Conservation (phyloP, 768 basidiomycete genomes). For the Phlegmacium glaucopus region DNA sequence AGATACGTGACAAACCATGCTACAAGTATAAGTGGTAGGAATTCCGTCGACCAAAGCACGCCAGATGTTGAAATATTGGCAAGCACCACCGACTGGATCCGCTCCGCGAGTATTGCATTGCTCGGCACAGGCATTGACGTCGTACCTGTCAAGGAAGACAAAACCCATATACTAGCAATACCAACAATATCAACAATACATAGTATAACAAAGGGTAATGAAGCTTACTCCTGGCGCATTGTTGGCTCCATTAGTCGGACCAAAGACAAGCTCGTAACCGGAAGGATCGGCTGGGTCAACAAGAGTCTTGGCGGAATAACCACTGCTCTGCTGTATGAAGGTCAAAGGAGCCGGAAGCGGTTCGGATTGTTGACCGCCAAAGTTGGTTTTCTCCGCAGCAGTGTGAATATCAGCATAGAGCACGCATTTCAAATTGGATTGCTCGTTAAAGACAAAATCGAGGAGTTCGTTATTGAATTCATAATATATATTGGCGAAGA, state of each 20-base stretch:
- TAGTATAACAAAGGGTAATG: not conserved
- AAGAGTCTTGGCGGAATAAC: constrained; percentile 34
- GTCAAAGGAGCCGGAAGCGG: constrained; percentile 32
- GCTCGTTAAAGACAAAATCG: constrained; percentile 33
- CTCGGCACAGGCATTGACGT: constrained; percentile 41
- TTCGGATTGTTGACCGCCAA: constrained; percentile 39
- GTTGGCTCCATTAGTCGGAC: constrained; percentile 45
- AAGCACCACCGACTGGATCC: constrained; percentile 40
- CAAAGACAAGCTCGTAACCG: constrained; percentile 44
- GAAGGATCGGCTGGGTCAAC: constrained; percentile 37
- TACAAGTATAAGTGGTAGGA: constrained; percentile 48
- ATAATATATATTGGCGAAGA: constrained; percentile 49
- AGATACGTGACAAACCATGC: constrained; percentile 33
- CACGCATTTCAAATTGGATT: constrained; percentile 48
- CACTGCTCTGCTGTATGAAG: constrained; percentile 43
- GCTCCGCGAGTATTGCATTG: constrained; percentile 41
- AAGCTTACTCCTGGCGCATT: constrained; percentile 39
- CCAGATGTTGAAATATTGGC: constrained; percentile 55
- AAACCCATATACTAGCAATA: constrained; percentile 46
- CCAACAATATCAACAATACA: not conserved
- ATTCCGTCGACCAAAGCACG: constrained; percentile 41
- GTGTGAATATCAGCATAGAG: constrained; percentile 41
- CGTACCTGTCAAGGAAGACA: constrained; percentile 45
- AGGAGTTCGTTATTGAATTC: constrained; percentile 38
- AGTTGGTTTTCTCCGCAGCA: constrained; percentile 42